Percentiles rank a stretch among this genome's conserved stretches.
phyloP scores from a whole-genome alignment of 768 basidiomycete species.

The Leccinum aurantiacum region DNA sequence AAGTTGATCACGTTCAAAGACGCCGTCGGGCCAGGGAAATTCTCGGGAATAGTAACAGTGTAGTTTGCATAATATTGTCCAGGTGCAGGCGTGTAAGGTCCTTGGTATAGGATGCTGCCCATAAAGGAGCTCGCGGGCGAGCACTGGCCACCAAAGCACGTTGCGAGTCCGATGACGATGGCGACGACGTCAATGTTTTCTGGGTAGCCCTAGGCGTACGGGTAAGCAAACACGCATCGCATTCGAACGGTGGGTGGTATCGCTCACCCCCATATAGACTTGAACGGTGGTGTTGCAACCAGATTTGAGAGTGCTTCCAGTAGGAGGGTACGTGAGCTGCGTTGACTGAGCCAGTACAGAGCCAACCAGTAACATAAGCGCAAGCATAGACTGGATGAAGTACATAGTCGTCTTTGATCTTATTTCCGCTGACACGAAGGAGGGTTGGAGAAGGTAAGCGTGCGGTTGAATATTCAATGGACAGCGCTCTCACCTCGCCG shows the following conservation, averaged over 20 bases:
- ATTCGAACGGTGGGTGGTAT: not conserved
- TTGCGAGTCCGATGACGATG: conserved; percentile 33
- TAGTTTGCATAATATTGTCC: conserved; percentile 32
- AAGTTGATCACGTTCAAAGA: conserved; percentile 39
- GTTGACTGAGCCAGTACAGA: conserved; percentile 19
- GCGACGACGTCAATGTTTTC: conserved; percentile 29
- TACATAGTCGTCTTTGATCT: conserved; percentile 14
- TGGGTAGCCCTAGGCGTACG: conserved; percentile 14
- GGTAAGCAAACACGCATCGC: not conserved
- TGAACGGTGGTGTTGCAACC: conserved; percentile 14
- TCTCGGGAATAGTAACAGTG: conserved; percentile 30
- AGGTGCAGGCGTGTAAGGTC: conserved; percentile 29
- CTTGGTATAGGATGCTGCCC: conserved; percentile 37
- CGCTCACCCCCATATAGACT: conserved; percentile 21
- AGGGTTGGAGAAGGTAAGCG: not conserved
- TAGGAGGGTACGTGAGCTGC: conserved; percentile 8
- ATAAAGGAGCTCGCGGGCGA: conserved; percentile 23
- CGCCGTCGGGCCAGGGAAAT: conserved; percentile 28
- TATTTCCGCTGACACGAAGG: not conserved
- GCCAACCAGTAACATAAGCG: conserved; percentile 12
- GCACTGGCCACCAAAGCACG: conserved; percentile 27
- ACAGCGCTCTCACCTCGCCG: not conserved
- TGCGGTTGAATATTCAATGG: not conserved
- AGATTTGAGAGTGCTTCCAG: conserved; percentile 9
- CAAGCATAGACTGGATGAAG: conserved; percentile 15